These are phyloP conservation scores for Microcos paniculata DNA, from an alignment of 345 rosid species.

Conservation along the genomic window DNA sequence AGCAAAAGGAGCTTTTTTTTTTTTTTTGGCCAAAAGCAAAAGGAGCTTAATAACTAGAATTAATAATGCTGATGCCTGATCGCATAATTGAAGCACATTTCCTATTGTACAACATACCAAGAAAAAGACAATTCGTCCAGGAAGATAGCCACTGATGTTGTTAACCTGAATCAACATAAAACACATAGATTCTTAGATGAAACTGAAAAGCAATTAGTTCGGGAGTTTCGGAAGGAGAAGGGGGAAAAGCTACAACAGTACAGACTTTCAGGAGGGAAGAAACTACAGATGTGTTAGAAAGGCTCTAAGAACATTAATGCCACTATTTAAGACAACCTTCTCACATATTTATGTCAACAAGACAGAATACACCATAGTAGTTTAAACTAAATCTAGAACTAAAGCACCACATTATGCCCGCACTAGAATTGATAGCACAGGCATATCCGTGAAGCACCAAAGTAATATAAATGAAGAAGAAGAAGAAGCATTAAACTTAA, in stretches of 20 bases:
- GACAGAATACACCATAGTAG: not conserved
- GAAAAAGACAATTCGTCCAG: slow-evolving; percentile 98
- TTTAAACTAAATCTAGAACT: not conserved
- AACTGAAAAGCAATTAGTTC: not conserved
- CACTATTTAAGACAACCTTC: not conserved
- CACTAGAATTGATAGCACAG: not conserved
- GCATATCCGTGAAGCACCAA: not conserved
- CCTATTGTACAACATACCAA: slow-evolving; percentile 54
- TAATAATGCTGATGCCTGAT: slow-evolving; percentile 1
- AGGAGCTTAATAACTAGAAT: not conserved
- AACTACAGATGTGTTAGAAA: slow-evolving; percentile 4
- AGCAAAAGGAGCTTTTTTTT: too few relatives aligned
- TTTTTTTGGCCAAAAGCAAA: too few relatives aligned
- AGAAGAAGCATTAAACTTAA: slow-evolving; percentile 26
- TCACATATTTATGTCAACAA: not conserved
- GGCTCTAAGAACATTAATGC: slow-evolving; percentile 3
- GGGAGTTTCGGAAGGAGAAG: not conserved
- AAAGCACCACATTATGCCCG: not conserved
- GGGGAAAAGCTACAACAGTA: not conserved
- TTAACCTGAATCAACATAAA: slow-evolving; percentile 62
- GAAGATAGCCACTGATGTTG: slow-evolving; percentile 98
- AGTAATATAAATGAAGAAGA: not conserved
- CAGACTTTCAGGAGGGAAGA: slow-evolving; percentile 11
- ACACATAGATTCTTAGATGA: slow-evolving; percentile 14
- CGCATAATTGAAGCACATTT: not conserved